A percentile compares a stretch with the other conserved stretches of the same genome.
Evolutionary conservation across 1,284 basidiomycete species (phyloP).

Genomic region (Heterobasidion irregulare): DNA sequence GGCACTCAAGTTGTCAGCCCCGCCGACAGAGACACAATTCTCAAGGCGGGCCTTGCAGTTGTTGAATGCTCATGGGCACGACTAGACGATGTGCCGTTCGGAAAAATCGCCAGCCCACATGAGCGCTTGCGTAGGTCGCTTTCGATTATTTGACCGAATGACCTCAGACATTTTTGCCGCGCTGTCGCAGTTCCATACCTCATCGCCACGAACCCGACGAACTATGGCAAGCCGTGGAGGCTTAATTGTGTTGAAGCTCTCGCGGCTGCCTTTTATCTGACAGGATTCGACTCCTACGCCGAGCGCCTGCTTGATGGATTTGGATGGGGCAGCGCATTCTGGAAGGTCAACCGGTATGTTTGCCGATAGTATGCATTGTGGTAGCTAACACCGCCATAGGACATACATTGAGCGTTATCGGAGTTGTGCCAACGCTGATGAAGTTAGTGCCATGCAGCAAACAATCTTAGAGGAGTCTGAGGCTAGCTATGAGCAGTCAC

Average conservation of each 20-base stretch:
- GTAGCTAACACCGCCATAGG: constrained; percentile 22
- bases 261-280: constrained; percentile 89
- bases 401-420: constrained; percentile 66
- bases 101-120: constrained; percentile 88
- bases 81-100: constrained; percentile 89
- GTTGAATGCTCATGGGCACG: constrained; percentile 98
- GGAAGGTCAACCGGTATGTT: constrained; percentile 70
- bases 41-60: constrained; percentile 79
- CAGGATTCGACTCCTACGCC: constrained; percentile 76
- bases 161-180: background rate
- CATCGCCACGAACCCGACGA: constrained; percentile 88
- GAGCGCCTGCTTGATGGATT: constrained; percentile 72
- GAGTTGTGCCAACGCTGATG: constrained; percentile 57
- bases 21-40: constrained; percentile 77
- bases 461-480: constrained; percentile 71
- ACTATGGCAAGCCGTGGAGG: constrained; percentile 92
- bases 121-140: constrained; percentile 75
- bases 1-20: constrained; percentile 79
- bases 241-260: constrained; percentile 90
- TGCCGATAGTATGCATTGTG: background rate
- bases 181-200: constrained; percentile 75
- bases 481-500: constrained; percentile 45
- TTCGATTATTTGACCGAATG: background rate
- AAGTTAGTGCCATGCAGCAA: constrained; percentile 63
- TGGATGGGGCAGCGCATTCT: constrained; percentile 85